phyloP scores from a whole-genome alignment of 2,329 filamentous ascomycete genomes.

The Colletotrichum tamarilloi region DNA sequence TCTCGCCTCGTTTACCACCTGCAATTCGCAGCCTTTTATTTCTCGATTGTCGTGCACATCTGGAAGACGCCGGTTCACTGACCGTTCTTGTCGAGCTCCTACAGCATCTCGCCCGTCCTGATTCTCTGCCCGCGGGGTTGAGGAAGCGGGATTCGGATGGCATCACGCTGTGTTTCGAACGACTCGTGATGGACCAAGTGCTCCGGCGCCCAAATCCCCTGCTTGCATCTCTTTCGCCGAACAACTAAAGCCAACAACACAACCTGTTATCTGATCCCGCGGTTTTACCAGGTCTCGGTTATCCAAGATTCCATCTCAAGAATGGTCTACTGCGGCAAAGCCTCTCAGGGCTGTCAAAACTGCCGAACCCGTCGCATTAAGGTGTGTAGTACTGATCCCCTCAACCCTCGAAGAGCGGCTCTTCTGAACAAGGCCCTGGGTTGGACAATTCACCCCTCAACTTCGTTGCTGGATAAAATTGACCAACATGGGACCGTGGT shows the following conservation, averaged over 20 bases:
- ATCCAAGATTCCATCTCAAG: neutral
- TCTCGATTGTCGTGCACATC: neutral
- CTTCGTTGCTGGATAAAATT: neutral
- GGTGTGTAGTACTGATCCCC: slow-evolving; percentile 48
- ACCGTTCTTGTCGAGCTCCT: neutral
- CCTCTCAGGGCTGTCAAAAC: slow-evolving; percentile 65
- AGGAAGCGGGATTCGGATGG: slow-evolving; percentile 5
- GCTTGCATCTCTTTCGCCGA: neutral
- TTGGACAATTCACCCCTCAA: neutral
- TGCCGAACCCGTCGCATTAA: slow-evolving; percentile 67
- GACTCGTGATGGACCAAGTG: slow-evolving; percentile 26
- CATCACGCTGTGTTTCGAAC: slow-evolving; percentile 20
- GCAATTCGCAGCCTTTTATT: neutral
- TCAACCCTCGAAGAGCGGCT: neutral
- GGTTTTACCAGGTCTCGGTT: neutral
- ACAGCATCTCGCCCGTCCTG: neutral
- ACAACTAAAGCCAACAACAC: neutral
- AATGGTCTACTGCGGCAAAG: slow-evolving; percentile 69
- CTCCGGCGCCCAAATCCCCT: neutral
- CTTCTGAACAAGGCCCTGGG: neutral
- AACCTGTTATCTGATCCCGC: neutral
- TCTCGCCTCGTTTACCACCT: neutral
- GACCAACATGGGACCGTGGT: neutral
- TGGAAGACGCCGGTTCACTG: neutral
- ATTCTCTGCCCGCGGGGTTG: neutral